Conservation (phyloP, 148 eudicot genomes). For the Camellia sinensis region DNA sequence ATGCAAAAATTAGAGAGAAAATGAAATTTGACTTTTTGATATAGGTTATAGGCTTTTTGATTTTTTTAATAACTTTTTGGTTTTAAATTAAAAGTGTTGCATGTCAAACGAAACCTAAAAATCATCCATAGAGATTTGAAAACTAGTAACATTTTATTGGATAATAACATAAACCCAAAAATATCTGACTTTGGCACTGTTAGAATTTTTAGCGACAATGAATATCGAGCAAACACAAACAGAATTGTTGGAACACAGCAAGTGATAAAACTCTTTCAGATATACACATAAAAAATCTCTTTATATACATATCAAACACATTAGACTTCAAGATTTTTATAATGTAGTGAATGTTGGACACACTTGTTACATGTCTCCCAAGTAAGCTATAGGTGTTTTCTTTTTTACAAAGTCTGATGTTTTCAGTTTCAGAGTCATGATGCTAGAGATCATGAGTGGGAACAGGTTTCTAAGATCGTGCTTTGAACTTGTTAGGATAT, state of each 20-base stretch:
- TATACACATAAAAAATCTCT: no score
- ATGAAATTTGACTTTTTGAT: no score
- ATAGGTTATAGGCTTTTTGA: no score
- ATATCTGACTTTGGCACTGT: neutral
- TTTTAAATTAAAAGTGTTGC: no score
- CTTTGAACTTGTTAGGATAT: neutral
- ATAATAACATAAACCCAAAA: neutral
- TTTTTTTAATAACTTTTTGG: no score
- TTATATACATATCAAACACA: no score
- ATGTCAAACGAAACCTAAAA: neutral
- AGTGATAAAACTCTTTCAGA: neutral
- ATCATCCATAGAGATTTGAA: neutral
- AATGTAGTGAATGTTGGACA: no score
- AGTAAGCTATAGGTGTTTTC: neutral
- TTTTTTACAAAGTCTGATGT: conserved; percentile 11
- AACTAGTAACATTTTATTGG: neutral
- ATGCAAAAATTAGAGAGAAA: no score
- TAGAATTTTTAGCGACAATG: neutral
- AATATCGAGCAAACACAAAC: neutral
- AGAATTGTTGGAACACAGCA: neutral
- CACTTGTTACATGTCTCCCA: neutral
- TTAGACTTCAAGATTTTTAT: no score
- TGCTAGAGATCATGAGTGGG: conserved; percentile 6
- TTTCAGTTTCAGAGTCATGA: conserved; percentile 11
- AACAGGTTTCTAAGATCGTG: conserved; percentile 1